A percentile compares a stretch with the other conserved stretches of the same genome.
phyloP scores from a whole-genome alignment of 306 rosid genomes.

The Begonia peltatifolia region DNA sequence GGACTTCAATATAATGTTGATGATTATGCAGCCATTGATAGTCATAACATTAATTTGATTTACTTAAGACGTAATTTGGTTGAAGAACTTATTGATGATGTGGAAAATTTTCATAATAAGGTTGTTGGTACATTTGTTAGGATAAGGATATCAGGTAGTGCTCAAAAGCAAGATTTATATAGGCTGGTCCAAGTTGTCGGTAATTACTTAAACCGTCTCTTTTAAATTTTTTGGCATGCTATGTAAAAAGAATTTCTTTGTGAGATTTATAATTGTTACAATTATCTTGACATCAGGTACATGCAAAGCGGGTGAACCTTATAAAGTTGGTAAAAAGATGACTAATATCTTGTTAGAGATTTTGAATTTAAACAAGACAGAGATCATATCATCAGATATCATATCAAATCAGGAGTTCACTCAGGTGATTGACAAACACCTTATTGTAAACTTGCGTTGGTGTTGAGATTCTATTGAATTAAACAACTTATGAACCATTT shows the following conservation, averaged over 20 bases:
- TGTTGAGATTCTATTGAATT: too few species aligned
- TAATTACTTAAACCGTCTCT: constrained; percentile 26
- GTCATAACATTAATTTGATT: constrained; percentile 79
- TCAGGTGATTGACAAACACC: constrained; percentile 31
- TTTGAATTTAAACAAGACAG: constrained; percentile 93
- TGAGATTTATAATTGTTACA: constrained; percentile 4
- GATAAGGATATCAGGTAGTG: constrained; percentile 93
- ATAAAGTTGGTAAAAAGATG: constrained; percentile 96
- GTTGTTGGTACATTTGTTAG: constrained; percentile 86
- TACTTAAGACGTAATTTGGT: constrained; percentile 84
- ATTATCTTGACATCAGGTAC: constrained; percentile 58
- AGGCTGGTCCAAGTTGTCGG: constrained; percentile 98
- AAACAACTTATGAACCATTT: too few species aligned
- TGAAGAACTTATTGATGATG: constrained; percentile 77
- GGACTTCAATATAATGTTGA: constrained; percentile 76
- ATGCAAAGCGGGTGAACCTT: constrained; percentile 83
- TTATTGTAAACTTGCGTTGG: too few species aligned
- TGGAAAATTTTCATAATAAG: constrained; percentile 57
- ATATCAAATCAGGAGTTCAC: constrained; percentile 99
- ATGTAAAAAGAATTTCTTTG: constrained; percentile 9
- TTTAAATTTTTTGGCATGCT: constrained; percentile 3
- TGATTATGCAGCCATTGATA: constrained; percentile 93
- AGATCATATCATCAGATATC: constrained; percentile 75
- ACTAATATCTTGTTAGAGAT: constrained; percentile 72
- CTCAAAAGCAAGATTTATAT: constrained; percentile 97